phyloP scores from a whole-genome alignment of 345 rosid species.

The Brassica rapa region DNA sequence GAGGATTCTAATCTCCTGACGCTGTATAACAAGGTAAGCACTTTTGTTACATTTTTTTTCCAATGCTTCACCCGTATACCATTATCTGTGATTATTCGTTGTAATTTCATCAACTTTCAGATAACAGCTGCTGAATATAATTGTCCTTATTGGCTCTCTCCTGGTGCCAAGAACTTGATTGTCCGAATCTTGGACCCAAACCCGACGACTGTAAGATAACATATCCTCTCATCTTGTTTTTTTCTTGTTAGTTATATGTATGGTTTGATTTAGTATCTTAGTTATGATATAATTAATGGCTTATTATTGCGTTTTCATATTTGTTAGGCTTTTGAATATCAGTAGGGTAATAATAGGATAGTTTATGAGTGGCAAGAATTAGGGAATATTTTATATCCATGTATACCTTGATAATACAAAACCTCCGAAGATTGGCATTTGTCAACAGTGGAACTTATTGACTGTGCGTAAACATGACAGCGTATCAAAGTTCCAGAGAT shows the following conservation, averaged over 20 bases:
- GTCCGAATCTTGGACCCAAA: conserved; percentile 88
- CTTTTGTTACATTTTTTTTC: not conserved
- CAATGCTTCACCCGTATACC: conserved; percentile 10
- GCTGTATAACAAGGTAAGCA: conserved; percentile 78
- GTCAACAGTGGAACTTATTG: conserved; percentile 19
- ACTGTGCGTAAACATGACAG: conserved; percentile 49
- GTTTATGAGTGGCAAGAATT: conserved; percentile 10
- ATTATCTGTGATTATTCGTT: conserved; percentile 5
- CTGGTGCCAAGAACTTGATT: conserved; percentile 89
- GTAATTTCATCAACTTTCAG: conserved; percentile 47
- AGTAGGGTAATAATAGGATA: not conserved
- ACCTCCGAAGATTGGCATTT: not conserved
- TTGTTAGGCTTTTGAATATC: not conserved
- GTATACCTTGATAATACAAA: not conserved
- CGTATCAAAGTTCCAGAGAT: conserved; percentile 84
- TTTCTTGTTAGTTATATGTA: not conserved
- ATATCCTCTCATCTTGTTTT: conserved; percentile 7
- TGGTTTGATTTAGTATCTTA: conserved; percentile 11
- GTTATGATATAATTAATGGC: not conserved
- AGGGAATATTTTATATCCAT: not conserved
- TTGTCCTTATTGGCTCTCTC: conserved; percentile 91
- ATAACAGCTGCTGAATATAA: conserved; percentile 77
- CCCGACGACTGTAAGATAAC: conserved; percentile 71
- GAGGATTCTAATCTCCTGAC: conserved; percentile 85
- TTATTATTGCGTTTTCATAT: not conserved